A percentile compares a stretch with the other conserved stretches of the same genome.
phyloP scores from a whole-genome alignment of 148 eudicot genomes.

The Vaccinium corymbosum region DNA sequence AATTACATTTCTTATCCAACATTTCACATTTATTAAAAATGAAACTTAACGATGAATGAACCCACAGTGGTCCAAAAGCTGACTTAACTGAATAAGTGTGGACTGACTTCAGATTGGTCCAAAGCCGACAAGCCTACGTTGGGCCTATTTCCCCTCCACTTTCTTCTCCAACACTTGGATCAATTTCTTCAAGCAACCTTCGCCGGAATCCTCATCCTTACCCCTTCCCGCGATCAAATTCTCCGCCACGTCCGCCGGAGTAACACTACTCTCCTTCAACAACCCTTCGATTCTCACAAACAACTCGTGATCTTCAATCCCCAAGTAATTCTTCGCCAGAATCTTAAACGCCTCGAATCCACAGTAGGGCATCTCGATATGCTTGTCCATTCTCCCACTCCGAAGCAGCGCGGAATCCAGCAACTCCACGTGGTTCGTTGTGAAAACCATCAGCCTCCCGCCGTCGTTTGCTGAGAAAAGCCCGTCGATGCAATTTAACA shows the following conservation, averaged over 20 bases:
- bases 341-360: slow-evolving; percentile 43
- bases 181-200: neutral
- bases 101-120: no score
- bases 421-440: slow-evolving; percentile 46
- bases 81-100: no score
- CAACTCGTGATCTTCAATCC: slow-evolving; percentile 35
- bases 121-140: neutral
- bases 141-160: neutral
- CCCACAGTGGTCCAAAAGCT: neutral
- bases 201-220: neutral
- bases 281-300: slow-evolving; percentile 23
- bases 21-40: no score
- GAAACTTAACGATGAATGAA: no score
- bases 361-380: slow-evolving; percentile 46
- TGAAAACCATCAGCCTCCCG: slow-evolving; percentile 45
- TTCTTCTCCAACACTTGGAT: neutral
- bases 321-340: slow-evolving; percentile 38
- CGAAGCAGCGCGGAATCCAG: slow-evolving; percentile 52
- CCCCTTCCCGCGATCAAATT: slow-evolving; percentile 30
- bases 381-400: slow-evolving; percentile 56
- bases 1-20: no score
- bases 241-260: slow-evolving; percentile 59
- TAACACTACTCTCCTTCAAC: slow-evolving; percentile 34
- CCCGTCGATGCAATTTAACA: slow-evolving; percentile 55
- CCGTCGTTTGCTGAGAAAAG: slow-evolving; percentile 54